Percentiles rank a stretch among this genome's conserved stretches.
These are phyloP conservation scores for Penicillium brevicompactum DNA, from an alignment of 2,329 filamentous ascomycete genomes.

Conservation along the genomic window DNA sequence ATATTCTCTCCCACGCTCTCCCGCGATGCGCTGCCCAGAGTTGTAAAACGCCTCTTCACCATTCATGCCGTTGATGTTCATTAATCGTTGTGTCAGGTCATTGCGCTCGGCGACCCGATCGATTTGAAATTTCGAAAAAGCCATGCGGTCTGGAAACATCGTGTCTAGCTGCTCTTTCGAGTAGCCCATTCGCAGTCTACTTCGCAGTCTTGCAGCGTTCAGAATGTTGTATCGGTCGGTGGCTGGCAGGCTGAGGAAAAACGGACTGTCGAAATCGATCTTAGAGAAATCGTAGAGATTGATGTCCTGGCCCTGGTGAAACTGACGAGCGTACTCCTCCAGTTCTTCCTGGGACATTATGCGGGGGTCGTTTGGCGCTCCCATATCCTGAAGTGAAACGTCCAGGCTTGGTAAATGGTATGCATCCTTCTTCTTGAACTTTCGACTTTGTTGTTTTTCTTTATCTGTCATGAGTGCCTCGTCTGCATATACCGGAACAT, in stretches of 20 bases:
- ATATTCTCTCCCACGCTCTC: conserved; percentile 90
- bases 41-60: conserved; percentile 71
- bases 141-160: conserved; percentile 98
- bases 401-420: conserved; percentile 92
- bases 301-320: conserved; percentile 88
- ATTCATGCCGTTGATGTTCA: conserved; percentile 91
- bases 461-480: conserved; percentile 78
- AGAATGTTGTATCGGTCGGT: conserved; percentile 96
- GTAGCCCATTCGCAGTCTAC: conserved; percentile 88
- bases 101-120: conserved; percentile 91
- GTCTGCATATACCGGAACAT: conserved; percentile 84
- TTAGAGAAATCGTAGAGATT: conserved; percentile 93
- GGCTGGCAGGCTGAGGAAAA: conserved; percentile 87
- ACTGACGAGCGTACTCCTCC: conserved; percentile 90
- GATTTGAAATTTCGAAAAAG: conserved; percentile 94
- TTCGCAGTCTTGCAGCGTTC: conserved; percentile 87
- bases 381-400: conserved; percentile 78
- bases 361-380: conserved; percentile 84
- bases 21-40: conserved; percentile 55
- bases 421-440: conserved; percentile 88
- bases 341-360: conserved; percentile 96
- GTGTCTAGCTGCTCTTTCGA: conserved; percentile 93
- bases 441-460: conserved; percentile 72
- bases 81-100: conserved; percentile 88
- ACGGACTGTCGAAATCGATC: conserved; percentile 95